phyloP scores from a whole-genome alignment of 805 yeast genomes.

The Suhomyces vadensis region DNA sequence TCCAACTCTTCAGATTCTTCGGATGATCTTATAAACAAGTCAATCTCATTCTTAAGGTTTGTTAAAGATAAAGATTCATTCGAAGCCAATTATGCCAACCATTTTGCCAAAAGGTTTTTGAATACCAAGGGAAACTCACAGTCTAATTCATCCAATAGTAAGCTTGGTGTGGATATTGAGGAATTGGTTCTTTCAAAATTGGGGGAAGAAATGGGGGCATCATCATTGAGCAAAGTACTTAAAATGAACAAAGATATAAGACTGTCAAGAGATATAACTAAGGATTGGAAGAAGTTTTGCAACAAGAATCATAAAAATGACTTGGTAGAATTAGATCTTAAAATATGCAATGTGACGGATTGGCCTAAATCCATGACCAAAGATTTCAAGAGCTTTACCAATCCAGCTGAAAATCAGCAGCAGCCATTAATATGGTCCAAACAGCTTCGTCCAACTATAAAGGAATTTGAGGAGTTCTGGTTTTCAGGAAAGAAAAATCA shows the following conservation, averaged over 20 bases:
- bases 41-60: conserved; percentile 64
- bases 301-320: conserved; percentile 10
- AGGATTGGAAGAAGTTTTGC: conserved; percentile 36
- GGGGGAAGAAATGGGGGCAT: conserved; percentile 74
- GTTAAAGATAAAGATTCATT: conserved; percentile 83
- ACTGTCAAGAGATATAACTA: conserved; percentile 39
- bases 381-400: conserved; percentile 36
- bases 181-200: conserved; percentile 64
- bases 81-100: conserved; percentile 81
- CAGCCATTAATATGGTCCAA: conserved; percentile 40
- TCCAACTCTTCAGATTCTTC: conserved; percentile 19
- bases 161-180: conserved; percentile 61
- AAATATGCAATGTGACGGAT: conserved; percentile 44
- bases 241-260: conserved; percentile 85
- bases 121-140: conserved; percentile 32
- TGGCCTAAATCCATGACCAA: conserved; percentile 50
- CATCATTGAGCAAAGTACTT: conserved; percentile 76
- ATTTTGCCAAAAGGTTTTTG: conserved; percentile 74
- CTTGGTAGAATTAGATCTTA: conserved; percentile 38
- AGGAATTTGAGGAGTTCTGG: conserved; percentile 45
- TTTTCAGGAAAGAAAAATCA: conserved; percentile 39
- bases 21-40: conserved; percentile 48
- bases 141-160: conserved; percentile 28
- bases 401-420: conserved; percentile 10
- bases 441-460: conserved; percentile 36